Percentiles rank a stretch among this genome's conserved stretches.
phyloP scores from a whole-genome alignment of 2,329 filamentous ascomycete genomes.

The Verticillium dahliae region DNA sequence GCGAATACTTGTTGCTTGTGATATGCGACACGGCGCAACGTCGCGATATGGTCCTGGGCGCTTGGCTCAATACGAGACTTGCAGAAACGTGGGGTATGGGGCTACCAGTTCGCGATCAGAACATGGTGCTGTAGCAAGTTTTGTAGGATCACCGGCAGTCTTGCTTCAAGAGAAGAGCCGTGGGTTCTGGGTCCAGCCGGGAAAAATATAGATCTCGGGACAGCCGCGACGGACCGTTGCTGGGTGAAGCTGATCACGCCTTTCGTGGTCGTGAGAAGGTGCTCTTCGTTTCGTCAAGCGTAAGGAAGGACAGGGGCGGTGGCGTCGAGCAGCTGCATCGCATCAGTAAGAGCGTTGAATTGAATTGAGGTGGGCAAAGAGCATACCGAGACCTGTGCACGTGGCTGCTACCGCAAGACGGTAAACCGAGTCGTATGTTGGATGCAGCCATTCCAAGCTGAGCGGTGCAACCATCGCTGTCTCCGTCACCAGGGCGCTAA shows the following conservation, averaged over 20 bases:
- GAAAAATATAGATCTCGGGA: too few species aligned
- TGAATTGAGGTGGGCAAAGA: not conserved
- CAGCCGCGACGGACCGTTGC: too few species aligned
- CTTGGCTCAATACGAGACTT: not conserved
- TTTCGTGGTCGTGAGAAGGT: too few species aligned
- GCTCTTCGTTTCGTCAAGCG: not conserved
- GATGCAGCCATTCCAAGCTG: constrained; percentile 1
- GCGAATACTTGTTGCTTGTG: not conserved
- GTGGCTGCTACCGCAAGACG: not conserved
- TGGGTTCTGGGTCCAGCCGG: not conserved
- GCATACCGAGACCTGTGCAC: not conserved
- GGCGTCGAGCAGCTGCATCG: not conserved
- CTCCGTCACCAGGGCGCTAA: not conserved
- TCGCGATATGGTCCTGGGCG: not conserved
- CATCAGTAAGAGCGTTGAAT: not conserved
- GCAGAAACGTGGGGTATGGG: not conserved
- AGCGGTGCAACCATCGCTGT: not conserved
- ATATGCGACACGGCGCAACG: not conserved
- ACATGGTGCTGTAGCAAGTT: not conserved
- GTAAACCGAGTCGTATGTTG: not conserved
- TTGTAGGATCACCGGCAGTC: not conserved
- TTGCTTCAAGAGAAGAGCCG: too few species aligned
- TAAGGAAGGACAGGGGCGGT: not conserved
- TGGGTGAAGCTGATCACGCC: too few species aligned
- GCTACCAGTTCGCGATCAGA: not conserved